Evolutionary conservation across 1,284 basidiomycete genomes (phyloP).

Genomic region (Moesziomyces parantarcticus): DNA sequence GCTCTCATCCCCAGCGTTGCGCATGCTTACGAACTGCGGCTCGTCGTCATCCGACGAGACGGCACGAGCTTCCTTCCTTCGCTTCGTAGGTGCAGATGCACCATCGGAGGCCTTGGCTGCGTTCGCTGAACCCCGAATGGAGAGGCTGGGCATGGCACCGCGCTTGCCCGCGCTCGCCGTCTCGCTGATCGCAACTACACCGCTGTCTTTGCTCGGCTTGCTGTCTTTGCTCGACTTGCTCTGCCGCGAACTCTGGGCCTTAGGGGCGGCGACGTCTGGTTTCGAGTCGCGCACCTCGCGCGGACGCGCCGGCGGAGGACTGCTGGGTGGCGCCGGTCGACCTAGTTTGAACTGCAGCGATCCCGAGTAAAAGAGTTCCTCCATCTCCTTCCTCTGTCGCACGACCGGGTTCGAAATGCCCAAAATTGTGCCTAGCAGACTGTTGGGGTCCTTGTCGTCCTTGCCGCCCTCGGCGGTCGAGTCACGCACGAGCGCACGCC

Average conservation of each 20-base stretch:
- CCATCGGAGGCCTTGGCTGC: conserved; percentile 3
- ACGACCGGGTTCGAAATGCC: conserved; percentile 83
- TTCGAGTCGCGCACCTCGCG: conserved; percentile 8
- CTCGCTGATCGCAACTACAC: conserved; percentile 34
- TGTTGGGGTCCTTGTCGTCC: conserved; percentile 71
- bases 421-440: conserved; percentile 82
- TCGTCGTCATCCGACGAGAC: not conserved
- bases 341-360: conserved; percentile 75
- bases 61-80: not conserved
- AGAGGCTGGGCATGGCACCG: conserved; percentile 21
- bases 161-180: conserved; percentile 10
- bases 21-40: too few species aligned
- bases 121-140: conserved; percentile 33
- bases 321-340: conserved; percentile 36
- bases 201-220: conserved; percentile 18
- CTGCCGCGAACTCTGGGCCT: conserved; percentile 4
- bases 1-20: conserved; percentile 3
- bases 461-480: conserved; percentile 34
- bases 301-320: conserved; percentile 37
- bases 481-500: conserved; percentile 47
- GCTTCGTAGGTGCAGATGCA: too few species aligned
- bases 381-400: conserved; percentile 71
- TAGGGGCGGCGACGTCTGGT: not conserved
- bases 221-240: conserved; percentile 11
- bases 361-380: conserved; percentile 77